Evolutionary conservation across 176 grass and related monocot species (phyloP).

Genomic region (Phoenix dactylifera): DNA sequence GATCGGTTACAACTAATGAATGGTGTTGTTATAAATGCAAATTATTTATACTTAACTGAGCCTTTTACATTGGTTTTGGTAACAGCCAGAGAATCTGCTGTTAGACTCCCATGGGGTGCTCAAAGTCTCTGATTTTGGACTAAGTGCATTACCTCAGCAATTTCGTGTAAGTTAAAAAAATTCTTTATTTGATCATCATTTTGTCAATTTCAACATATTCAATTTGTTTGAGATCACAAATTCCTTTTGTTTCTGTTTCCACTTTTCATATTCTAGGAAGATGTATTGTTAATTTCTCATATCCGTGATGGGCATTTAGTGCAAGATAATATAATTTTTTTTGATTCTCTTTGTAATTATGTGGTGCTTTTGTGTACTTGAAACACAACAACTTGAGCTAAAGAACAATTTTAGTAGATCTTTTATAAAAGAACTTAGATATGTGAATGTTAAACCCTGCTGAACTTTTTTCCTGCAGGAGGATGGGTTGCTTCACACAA

Average conservation of each 20-base stretch:
- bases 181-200: background rate
- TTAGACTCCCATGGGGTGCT: conserved; percentile 68
- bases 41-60: conserved; percentile 2
- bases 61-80: background rate
- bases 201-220: too few relatives aligned
- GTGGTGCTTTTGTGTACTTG: background rate
- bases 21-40: too few relatives aligned
- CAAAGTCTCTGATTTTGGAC: conserved; percentile 91
- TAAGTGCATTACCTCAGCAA: conserved; percentile 91
- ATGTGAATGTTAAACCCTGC: background rate
- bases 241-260: background rate
- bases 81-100: conserved; percentile 91
- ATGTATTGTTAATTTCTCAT: too few relatives aligned
- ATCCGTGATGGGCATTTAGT: too few relatives aligned
- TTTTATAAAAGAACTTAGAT: too few relatives aligned
- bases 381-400: background rate
- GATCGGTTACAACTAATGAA: too few relatives aligned
- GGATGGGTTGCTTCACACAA: conserved; percentile 85
- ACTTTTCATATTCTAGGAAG: background rate
- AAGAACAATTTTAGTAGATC: too few relatives aligned
- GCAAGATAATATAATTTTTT: too few relatives aligned
- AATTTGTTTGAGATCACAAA: background rate
- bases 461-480: conserved; percentile 39
- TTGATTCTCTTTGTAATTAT: too few relatives aligned
- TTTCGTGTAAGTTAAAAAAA: conserved; percentile 49